Evolutionary conservation across 1,284 basidiomycete genomes (phyloP), one percentile per base, ranked within the genome.

Genomic region (Papiliotrema terrestris): DNA sequence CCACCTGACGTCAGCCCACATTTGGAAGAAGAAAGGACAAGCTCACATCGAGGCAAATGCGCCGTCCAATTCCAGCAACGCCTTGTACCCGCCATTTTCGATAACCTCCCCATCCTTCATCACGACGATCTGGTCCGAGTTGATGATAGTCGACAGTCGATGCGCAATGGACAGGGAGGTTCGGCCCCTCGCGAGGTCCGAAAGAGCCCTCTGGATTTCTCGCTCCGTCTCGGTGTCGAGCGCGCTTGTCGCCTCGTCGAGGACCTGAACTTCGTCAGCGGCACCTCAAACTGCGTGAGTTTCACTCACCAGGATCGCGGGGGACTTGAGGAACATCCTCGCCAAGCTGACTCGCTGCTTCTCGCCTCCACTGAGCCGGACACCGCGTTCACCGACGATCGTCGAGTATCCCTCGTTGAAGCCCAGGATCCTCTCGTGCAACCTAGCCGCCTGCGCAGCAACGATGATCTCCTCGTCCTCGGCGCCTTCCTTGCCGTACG

Each of bases 301-400:
- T 13, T 35, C 25, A 59, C 65, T 60, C 47, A 69, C 73, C 62
- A 98, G 71, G 65, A 98, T 96, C 4, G 87, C 86, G 0, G 95
- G 92, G 69, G 96, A 87, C 78, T 98, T 98, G 51, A 98, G 78
- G 67, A 98, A 78, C 57, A 96, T 87, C 17, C 96, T 80, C 5
- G 96, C 94, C 41, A 98, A 88, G 0, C 93, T 94, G 62, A 98
- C 77, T 50, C 96, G 79, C 54, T 98, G 94, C 76, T 98, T 98
- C 81, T 98, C 95, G 0, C 96, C 95, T 0, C 95, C 95, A n/a
- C 89, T 93, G 47, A 98, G 89, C 89, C 98, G 95, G 64, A 97
- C 75, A 2, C 95, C 95, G n/a, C 95, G 80, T 77, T 98, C 95
- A 0, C 95, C 96, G 2, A 98, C 96, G 65, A 88, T 86, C 5